phyloP scores from a whole-genome alignment of 371 early-diverging fungal genomes.

The Mortierella polycephala region DNA sequence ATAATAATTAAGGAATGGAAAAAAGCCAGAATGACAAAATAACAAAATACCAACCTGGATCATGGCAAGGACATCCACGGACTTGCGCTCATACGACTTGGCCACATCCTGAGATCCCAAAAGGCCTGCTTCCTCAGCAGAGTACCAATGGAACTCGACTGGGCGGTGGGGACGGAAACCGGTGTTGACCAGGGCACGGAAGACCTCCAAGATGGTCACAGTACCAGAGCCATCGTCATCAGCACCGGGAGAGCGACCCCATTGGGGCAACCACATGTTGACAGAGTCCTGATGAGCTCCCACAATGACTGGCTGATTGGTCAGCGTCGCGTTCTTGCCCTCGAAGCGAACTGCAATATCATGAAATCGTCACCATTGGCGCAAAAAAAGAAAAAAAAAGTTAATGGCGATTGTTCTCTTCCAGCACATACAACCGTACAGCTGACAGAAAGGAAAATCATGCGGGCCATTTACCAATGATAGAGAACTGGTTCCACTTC shows the following conservation, averaged over 20 bases:
- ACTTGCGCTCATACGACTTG: slow-evolving; percentile 66
- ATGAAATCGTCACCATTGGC: slow-evolving; percentile 29
- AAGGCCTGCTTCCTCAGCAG: slow-evolving; percentile 89
- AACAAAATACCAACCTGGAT: slow-evolving; percentile 61
- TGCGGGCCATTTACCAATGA: slow-evolving; percentile 57
- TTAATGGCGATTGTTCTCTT: background rate
- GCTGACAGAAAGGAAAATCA: background rate
- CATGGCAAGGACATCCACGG: slow-evolving; percentile 78
- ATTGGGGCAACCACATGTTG: slow-evolving; percentile 86
- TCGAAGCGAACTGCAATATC: slow-evolving; percentile 65
- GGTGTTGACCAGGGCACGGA: slow-evolving; percentile 74
- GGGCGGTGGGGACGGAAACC: slow-evolving; percentile 82
- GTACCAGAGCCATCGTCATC: slow-evolving; percentile 94
- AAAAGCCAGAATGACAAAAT: background rate
- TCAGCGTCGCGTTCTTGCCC: slow-evolving; percentile 60
- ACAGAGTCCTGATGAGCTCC: slow-evolving; percentile 94
- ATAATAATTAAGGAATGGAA: background rate
- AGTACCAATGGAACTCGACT: slow-evolving; percentile 97
- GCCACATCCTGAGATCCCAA: slow-evolving; percentile 93
- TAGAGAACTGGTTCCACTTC: slow-evolving; percentile 66
- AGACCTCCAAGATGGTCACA: slow-evolving; percentile 87
- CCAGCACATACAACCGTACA: background rate
- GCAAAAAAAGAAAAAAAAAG: slow-evolving; percentile 63
- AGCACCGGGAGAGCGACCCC: slow-evolving; percentile 67
- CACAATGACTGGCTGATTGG: slow-evolving; percentile 81